Conservation (phyloP, 2,329 filamentous ascomycete species). For the Thielaviopsis punctulata region DNA sequence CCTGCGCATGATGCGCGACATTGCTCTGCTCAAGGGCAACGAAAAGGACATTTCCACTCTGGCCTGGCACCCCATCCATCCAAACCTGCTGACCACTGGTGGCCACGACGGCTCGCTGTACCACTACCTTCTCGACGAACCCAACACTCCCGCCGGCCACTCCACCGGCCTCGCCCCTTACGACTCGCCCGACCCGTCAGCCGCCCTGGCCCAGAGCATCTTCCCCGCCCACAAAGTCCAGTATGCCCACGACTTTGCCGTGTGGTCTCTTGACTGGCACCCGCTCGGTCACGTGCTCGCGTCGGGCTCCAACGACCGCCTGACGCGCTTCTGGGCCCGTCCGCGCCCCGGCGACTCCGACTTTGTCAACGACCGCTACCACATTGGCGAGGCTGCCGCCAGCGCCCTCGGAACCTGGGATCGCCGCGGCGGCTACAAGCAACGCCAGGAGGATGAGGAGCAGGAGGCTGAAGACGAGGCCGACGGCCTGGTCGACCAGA, state of each 20-base stretch:
- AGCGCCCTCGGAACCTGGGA: slow-evolving; percentile 92
- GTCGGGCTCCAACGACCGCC: slow-evolving; percentile 88
- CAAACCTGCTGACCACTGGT: slow-evolving; percentile 75
- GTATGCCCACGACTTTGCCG: slow-evolving; percentile 82
- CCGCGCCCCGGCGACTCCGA: slow-evolving; percentile 74
- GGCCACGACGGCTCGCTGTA: slow-evolving; percentile 78
- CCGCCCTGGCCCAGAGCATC: slow-evolving; percentile 74
- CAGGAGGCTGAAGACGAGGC: slow-evolving; percentile 86
- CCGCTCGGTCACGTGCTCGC: slow-evolving; percentile 88
- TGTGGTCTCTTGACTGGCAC: slow-evolving; percentile 98
- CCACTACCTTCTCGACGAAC: slow-evolving; percentile 92
- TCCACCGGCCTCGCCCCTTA: slow-evolving; percentile 63
- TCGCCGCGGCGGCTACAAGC: slow-evolving; percentile 56
- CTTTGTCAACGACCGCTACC: slow-evolving; percentile 77
- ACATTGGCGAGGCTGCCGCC: slow-evolving; percentile 83
- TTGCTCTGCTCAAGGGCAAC: slow-evolving; percentile 80
- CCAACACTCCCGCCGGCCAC: slow-evolving; percentile 63
- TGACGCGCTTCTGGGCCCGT: slow-evolving; percentile 92
- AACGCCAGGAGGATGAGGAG: slow-evolving; percentile 82
- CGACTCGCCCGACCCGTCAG: slow-evolving; percentile 62
- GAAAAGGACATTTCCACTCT: slow-evolving; percentile 92
- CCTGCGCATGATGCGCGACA: slow-evolving; percentile 94
- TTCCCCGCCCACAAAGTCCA: slow-evolving; percentile 76
- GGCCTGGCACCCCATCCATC: slow-evolving; percentile 84
- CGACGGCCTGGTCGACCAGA: slow-evolving; percentile 83